Evolutionary conservation across 2,329 filamentous ascomycete species (phyloP), one percentile per base, ranked within the genome.

Genomic region (Aspergillus vadensis): DNA sequence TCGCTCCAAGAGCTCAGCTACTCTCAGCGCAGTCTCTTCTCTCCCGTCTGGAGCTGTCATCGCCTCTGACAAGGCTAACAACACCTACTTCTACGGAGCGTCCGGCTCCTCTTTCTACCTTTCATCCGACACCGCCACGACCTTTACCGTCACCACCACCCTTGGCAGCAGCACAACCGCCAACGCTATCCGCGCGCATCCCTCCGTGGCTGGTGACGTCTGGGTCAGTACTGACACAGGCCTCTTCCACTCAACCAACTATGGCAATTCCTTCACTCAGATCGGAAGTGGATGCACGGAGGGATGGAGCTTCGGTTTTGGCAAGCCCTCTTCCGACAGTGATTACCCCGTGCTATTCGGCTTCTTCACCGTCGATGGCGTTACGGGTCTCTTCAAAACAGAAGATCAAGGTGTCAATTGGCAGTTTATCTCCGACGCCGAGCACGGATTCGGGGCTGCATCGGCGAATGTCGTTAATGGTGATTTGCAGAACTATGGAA

Each of bases 41-140:
- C 70, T 85, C 0, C 78, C 82, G 1, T 73, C 77, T 0, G 75
- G 75, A 8, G 80, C 83, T 0, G 74, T 80, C 5, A 80, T 87
- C 54, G 84, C 83, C 5, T 80, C 82, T 8, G 85, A 87, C 69
- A 85, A 84, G 72, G 76, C 79, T 53, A 78, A 83, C 49, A 81
- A 80, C 52, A 79, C 78, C 10, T 76, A 80, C 56, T 86, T 86
- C 67, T 86, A 86, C 67, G 83, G 74, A 15, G 82, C 75, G 0
- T 80, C 79, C 0, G 77, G 74, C 0, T 72, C 76, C 0, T 73
- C 66, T 3, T 82, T 86, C 65, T 86, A 85, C 64, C 77, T 83
- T 14, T 86, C 83, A 14, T 80, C 76, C 8, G 72, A 86, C 67
- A 74, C 72, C 0, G 84, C 78, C 0, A 65, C 74, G 0, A 80